These are phyloP conservation scores for Lichenothelia convexa DNA, from an alignment of 495 filamentous ascomycete species.

Conservation along the genomic window DNA sequence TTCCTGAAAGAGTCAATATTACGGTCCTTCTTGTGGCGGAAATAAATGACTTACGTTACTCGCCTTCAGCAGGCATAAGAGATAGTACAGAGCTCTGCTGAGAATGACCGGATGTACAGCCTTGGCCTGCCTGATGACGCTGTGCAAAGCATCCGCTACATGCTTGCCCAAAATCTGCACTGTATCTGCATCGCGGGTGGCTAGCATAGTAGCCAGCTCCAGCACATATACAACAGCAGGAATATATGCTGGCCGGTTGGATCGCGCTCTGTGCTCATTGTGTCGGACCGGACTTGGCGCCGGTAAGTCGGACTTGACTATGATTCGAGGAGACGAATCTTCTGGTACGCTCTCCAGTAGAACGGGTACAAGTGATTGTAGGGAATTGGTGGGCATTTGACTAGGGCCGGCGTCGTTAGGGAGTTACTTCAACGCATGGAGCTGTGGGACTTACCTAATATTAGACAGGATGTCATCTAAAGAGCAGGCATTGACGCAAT, in stretches of 20 bases:
- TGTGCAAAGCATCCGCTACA: constrained; percentile 62
- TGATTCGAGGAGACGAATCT: constrained; percentile 60
- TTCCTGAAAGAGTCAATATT: constrained; percentile 36
- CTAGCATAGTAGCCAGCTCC: constrained; percentile 72
- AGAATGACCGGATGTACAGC: constrained; percentile 64
- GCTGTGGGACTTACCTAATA: constrained; percentile 44
- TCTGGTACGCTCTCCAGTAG: constrained; percentile 75
- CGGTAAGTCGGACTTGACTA: constrained; percentile 71
- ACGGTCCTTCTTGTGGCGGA: not conserved
- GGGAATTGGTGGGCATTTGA: constrained; percentile 44
- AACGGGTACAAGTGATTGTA: constrained; percentile 50
- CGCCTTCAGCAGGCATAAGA: constrained; percentile 63
- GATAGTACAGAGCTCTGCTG: constrained; percentile 69
- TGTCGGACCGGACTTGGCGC: constrained; percentile 27
- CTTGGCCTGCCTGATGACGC: constrained; percentile 56
- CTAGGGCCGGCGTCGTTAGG: constrained; percentile 21
- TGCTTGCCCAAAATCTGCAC: constrained; percentile 54
- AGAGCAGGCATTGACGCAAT: constrained; percentile 79
- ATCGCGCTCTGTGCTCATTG: constrained; percentile 37
- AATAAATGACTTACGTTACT: constrained; percentile 52
- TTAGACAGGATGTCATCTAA: constrained; percentile 71
- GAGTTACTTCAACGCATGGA: not conserved
- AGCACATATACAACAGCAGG: constrained; percentile 73
- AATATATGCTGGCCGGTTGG: constrained; percentile 52
- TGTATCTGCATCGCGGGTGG: constrained; percentile 56